Conservation (phyloP, 257 asterid species). For the Salvia miltiorrhiza region DNA sequence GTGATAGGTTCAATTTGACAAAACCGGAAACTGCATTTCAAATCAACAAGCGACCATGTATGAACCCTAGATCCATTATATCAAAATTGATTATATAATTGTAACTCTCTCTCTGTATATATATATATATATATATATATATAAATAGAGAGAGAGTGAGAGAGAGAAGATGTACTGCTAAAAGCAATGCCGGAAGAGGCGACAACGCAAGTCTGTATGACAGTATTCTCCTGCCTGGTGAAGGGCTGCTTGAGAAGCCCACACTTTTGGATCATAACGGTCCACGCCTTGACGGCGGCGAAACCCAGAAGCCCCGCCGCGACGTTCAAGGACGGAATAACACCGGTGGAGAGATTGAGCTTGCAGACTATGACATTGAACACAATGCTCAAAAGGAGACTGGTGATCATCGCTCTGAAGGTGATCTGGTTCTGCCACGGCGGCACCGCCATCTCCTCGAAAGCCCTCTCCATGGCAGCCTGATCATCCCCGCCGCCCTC, state of each 20-base stretch:
- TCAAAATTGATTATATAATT: no score
- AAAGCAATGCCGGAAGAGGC: constrained; percentile 86
- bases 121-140: not conserved
- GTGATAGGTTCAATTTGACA: no score
- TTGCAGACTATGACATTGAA: constrained; percentile 67
- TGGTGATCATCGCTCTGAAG: constrained; percentile 38
- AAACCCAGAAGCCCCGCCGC: constrained; percentile 76
- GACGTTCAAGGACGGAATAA: constrained; percentile 67
- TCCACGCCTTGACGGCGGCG: constrained; percentile 47
- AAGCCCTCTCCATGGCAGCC: constrained; percentile 35
- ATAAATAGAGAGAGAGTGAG: not conserved
- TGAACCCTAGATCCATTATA: no score
- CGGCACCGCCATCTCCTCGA: constrained; percentile 37
- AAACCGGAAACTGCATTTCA: no score
- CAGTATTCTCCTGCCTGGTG: constrained; percentile 73
- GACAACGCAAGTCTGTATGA: constrained; percentile 64
- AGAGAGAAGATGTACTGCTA: constrained; percentile 41
- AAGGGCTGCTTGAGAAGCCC: constrained; percentile 60
- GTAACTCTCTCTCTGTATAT: no score
- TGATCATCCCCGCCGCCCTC: not conserved
- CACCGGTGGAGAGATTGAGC: constrained; percentile 68
- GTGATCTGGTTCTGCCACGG: constrained; percentile 62
- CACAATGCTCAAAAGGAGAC: constrained; percentile 41
- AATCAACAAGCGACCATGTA: no score
- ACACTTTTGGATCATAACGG: constrained; percentile 22